Conservation (phyloP, 2,329 filamentous ascomycete species). For the Arthrobotrys sphaeroides region DNA sequence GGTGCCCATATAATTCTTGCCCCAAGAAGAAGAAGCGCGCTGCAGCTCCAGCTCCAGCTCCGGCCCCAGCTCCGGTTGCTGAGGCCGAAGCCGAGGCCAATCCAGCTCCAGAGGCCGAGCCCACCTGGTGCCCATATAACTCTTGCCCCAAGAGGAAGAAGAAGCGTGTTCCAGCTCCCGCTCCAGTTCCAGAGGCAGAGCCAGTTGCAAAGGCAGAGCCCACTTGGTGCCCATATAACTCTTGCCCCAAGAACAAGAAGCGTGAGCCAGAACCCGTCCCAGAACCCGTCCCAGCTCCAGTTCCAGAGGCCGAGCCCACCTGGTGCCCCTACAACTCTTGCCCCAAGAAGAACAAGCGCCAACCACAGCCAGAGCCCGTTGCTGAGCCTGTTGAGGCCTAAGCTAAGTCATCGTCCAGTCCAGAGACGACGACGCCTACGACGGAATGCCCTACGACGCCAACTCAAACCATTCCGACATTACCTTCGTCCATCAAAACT, state of each 20-base stretch:
- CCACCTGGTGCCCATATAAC: constrained; percentile 9
- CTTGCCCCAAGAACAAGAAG: constrained; percentile 23
- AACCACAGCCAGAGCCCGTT: neutral
- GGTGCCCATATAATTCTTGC: constrained; percentile 21
- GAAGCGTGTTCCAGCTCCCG: neutral
- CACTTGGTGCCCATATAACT: constrained; percentile 13
- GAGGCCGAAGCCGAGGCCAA: neutral
- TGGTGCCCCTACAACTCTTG: constrained; percentile 37
- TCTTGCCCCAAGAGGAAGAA: neutral
- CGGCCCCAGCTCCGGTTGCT: neutral
- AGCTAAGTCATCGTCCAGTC: constrained; percentile 15
- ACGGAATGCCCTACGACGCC: constrained; percentile 29
- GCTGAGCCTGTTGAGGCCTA: constrained; percentile 23
- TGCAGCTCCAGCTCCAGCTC: neutral
- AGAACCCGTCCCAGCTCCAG: constrained; percentile 12
- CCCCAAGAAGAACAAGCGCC: constrained; percentile 34
- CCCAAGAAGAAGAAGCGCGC: constrained; percentile 28
- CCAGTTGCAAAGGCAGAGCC: constrained; percentile 7
- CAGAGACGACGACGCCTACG: constrained; percentile 15
- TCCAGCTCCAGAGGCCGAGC: neutral
- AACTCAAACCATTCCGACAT: constrained; percentile 22
- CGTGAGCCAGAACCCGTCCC: constrained; percentile 13
- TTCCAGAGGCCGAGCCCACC: neutral
- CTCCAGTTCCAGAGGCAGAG: neutral
- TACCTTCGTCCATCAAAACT: constrained; percentile 3